phyloP scores from a whole-genome alignment of 2,329 filamentous ascomycete species.

The Claviceps humidiphila region DNA sequence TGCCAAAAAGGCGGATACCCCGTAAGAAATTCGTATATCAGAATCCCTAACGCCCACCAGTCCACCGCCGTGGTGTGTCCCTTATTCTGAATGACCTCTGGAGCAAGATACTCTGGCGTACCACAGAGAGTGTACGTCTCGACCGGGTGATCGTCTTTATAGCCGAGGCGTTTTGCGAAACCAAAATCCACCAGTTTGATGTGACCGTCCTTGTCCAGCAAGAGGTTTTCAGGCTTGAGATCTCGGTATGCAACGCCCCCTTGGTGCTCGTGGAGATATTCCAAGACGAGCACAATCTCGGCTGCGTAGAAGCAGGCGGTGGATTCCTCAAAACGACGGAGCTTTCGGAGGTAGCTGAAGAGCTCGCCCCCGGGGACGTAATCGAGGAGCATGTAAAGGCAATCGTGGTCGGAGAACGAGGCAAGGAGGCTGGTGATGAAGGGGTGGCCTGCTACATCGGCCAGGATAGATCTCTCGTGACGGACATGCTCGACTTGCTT shows the following conservation, averaged over 20 bases:
- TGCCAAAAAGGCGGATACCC: conserved; percentile 83
- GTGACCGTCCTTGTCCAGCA: conserved; percentile 65
- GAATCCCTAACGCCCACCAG: conserved; percentile 77
- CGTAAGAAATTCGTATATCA: conserved; percentile 75
- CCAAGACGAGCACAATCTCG: conserved; percentile 70
- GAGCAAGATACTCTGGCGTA: conserved; percentile 72
- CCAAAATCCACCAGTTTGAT: conserved; percentile 78
- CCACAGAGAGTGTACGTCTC: conserved; percentile 78
- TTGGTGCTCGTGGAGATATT: conserved; percentile 67
- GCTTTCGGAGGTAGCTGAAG: conserved; percentile 68
- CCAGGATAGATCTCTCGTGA: conserved; percentile 67
- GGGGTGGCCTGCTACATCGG: conserved; percentile 64
- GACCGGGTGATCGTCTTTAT: conserved; percentile 31
- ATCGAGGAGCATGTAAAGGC: conserved; percentile 71
- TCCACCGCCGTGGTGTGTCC: conserved; percentile 65
- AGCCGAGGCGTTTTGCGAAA: conserved; percentile 66
- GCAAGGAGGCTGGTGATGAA: conserved; percentile 71
- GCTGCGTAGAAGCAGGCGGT: conserved; percentile 72
- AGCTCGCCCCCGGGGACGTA: conserved; percentile 76
- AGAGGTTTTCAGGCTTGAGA: conserved; percentile 70
- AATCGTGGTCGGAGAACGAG: conserved; percentile 68
- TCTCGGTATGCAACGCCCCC: conserved; percentile 70
- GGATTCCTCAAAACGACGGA: conserved; percentile 65
- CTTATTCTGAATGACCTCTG: conserved; percentile 74
- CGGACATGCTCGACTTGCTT: conserved; percentile 82